Percentiles rank a stretch among this genome's conserved stretches.
Evolutionary conservation across 2,329 filamentous ascomycete species (phyloP).

Genomic region (Fusarium sp.): DNA sequence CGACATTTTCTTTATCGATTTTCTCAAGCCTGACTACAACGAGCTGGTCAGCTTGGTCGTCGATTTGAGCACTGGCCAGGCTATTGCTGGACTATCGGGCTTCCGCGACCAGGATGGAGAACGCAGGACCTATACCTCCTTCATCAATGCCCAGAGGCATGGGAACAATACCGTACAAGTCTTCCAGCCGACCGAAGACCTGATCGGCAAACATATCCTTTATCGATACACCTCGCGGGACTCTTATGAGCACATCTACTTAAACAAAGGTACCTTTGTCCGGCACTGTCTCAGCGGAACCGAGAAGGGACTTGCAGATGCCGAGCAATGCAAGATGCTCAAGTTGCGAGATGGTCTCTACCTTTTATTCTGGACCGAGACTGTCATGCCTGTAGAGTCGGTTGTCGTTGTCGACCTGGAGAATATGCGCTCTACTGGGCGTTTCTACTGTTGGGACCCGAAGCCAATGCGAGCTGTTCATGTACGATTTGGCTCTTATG

Average conservation of each 20-base stretch:
- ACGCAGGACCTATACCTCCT: slow-evolving; percentile 25
- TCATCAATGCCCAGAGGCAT: slow-evolving; percentile 15
- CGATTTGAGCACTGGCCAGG: slow-evolving; percentile 5
- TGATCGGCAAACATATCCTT: slow-evolving; percentile 32
- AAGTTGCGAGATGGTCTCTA: slow-evolving; percentile 28
- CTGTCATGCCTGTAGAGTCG: slow-evolving; percentile 32
- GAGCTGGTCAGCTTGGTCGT: slow-evolving; percentile 26
- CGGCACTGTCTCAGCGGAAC: slow-evolving; percentile 36
- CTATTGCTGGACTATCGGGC: slow-evolving; percentile 15
- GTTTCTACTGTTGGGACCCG: slow-evolving; percentile 37
- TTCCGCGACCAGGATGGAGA: slow-evolving; percentile 13
- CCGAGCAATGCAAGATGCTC: slow-evolving; percentile 29
- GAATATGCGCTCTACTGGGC: slow-evolving; percentile 29
- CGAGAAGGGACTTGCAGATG: slow-evolving; percentile 30
- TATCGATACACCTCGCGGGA: slow-evolving; percentile 29
- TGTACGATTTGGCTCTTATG: slow-evolving; percentile 28
- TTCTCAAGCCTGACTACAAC: slow-evolving; percentile 26
- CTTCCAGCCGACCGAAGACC: slow-evolving; percentile 18
- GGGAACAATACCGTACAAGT: background rate
- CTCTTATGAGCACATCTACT: slow-evolving; percentile 33
- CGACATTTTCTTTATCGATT: slow-evolving; percentile 33
- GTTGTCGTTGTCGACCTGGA: slow-evolving; percentile 32
- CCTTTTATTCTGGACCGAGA: slow-evolving; percentile 38
- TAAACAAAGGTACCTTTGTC: slow-evolving; percentile 30
- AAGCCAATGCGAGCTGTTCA: slow-evolving; percentile 31